These are phyloP conservation scores for Taphrina confusa DNA, from an alignment of 1,139 yeast species.

Conservation along the genomic window DNA sequence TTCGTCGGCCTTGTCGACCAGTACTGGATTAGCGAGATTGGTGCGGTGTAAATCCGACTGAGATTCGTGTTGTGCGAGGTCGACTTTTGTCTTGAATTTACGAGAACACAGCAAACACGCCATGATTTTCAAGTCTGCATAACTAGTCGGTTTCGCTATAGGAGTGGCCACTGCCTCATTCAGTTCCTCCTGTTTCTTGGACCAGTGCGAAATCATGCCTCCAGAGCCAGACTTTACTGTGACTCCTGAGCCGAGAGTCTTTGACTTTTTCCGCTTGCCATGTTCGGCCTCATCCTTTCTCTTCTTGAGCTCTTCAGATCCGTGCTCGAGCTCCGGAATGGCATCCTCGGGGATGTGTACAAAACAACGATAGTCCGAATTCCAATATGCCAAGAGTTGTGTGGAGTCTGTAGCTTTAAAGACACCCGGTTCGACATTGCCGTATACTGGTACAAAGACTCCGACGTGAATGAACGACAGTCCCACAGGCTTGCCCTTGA, in stretches of 20 bases:
- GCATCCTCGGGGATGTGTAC: slow-evolving; percentile 34
- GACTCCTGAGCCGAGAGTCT: slow-evolving; percentile 11
- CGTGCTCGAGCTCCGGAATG: slow-evolving; percentile 18
- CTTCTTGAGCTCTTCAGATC: background rate
- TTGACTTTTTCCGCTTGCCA: slow-evolving; percentile 5
- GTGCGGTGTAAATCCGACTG: slow-evolving; percentile 38
- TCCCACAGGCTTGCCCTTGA: slow-evolving; percentile 33
- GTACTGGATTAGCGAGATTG: background rate
- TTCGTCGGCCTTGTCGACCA: background rate
- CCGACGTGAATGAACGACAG: slow-evolving; percentile 40
- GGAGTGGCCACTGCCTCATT: slow-evolving; percentile 7
- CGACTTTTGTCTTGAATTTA: slow-evolving; percentile 38
- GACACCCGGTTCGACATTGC: slow-evolving; percentile 25
- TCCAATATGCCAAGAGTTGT: slow-evolving; percentile 40
- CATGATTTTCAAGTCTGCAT: slow-evolving; percentile 37
- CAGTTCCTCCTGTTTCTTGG: slow-evolving; percentile 34
- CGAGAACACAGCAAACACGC: slow-evolving; percentile 41
- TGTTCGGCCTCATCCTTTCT: background rate
- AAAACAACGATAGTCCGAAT: slow-evolving; percentile 35
- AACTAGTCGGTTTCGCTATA: slow-evolving; percentile 10
- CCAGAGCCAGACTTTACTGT: slow-evolving; percentile 10
- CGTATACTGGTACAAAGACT: slow-evolving; percentile 40
- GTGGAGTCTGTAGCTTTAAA: slow-evolving; percentile 37
- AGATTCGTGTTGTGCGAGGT: slow-evolving; percentile 39
- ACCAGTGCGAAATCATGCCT: slow-evolving; percentile 35